Base-by-base conservation (phyloP, 2,329 filamentous ascomycete genomes). In the Colletotrichum incanum region DNA sequence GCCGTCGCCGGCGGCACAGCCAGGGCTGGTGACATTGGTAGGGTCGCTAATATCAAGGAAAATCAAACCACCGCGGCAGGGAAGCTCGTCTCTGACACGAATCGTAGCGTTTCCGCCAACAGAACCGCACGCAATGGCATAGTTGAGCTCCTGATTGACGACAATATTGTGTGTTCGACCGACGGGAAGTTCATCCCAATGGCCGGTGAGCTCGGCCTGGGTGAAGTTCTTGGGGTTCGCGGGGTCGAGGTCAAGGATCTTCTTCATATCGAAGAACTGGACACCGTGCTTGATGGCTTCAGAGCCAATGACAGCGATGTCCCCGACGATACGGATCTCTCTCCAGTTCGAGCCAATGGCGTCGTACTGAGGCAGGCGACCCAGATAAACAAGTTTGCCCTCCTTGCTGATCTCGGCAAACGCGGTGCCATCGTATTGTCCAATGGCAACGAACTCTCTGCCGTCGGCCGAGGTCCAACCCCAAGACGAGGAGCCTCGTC, bases 181-280 rank as follows among this genome's bases (percentile, higher is more conserved):
- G 37, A 80, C 76, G n/a, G 84, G 84, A 0, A 86, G 80, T 49
- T 78, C 81, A 65, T 79, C 80, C 76, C 81, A 85, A 75, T 81
- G 80, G 34, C 79, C 79, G 55, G 84, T 82, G 71, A 87, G 78
- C 65, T 86, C 85, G 18, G 80, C 81, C 49, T 78, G 79, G 63
- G 79, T 83, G 78, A 87, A 88, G 50, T 77, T 82, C 23, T 80
- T 80, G 12, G 86, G 85, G 31, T 72, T 79, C 2, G 78, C 80
- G 1, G 84, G 83, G 78, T 86, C 81, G 70, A 89, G 77, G 47
- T 80, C 80, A 65, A 88, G 81, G n/a, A 89, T 81, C 81, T 87
- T 90, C 76, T 83, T 86, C 87, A 91, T 86, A 79, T 92, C 90
- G 76, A 92, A 92, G 79, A 91, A 85, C 79, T 91, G 90, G 58